These are phyloP conservation scores for Colletotrichum australisinense DNA, from an alignment of 2,329 filamentous ascomycete species.

Conservation along the genomic window DNA sequence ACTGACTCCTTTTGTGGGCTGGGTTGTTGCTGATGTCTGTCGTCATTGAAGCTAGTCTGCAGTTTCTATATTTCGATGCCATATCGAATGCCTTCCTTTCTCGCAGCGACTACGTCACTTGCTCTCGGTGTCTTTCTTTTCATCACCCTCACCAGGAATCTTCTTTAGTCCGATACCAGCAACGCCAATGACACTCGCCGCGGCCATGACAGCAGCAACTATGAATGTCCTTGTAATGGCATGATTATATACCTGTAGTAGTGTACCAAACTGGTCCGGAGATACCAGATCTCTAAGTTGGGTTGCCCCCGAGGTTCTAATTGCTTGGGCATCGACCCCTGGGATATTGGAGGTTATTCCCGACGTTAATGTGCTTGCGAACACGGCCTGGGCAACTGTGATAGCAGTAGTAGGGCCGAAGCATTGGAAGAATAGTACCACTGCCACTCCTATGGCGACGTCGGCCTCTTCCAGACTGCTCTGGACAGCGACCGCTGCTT, in stretches of 20 bases:
- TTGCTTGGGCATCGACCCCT: not conserved
- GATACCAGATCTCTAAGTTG: not conserved
- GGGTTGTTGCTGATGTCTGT: not conserved
- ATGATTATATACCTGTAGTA: conserved; percentile 17
- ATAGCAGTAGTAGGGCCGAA: conserved; percentile 20
- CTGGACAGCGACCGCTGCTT: conserved; percentile 22
- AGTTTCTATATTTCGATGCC: no score
- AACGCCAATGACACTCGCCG: conserved; percentile 22
- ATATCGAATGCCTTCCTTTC: no score
- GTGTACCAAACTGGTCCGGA: not conserved
- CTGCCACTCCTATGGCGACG: conserved; percentile 12
- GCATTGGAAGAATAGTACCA: conserved; percentile 22
- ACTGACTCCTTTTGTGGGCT: not conserved
- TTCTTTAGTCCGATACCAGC: conserved; percentile 18
- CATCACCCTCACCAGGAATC: not conserved
- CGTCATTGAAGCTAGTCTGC: not conserved
- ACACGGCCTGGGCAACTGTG: conserved; percentile 14
- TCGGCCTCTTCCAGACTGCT: not conserved
- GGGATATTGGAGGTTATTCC: not conserved
- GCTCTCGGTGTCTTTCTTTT: not conserved
- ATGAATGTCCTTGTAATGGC: conserved; percentile 18
- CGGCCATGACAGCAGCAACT: conserved; percentile 16
- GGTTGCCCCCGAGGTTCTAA: conserved; percentile 13
- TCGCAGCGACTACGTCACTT: not conserved
- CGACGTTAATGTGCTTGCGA: not conserved